Percentiles rank a stretch among this genome's conserved stretches.
Evolutionary conservation across 768 basidiomycete genomes (phyloP).

Genomic region (Termitomyces sp.): DNA sequence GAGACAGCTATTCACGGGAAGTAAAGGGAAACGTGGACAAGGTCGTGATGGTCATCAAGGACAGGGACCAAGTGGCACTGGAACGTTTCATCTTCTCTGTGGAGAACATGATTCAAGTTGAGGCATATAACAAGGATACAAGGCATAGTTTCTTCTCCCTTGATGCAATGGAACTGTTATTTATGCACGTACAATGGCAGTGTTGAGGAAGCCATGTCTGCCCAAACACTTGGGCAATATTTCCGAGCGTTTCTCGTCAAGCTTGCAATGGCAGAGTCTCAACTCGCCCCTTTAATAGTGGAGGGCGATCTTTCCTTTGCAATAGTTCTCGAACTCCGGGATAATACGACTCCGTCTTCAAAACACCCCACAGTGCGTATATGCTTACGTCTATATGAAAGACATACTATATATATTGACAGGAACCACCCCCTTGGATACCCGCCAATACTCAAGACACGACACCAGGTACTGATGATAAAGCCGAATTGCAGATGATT

Average conservation of each 20-base stretch:
- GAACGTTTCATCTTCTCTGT: slow-evolving; percentile 89
- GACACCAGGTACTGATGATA: slow-evolving; percentile 56
- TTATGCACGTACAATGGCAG: slow-evolving; percentile 26
- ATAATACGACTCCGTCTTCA: slow-evolving; percentile 51
- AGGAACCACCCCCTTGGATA: slow-evolving; percentile 78
- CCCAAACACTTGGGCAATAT: slow-evolving; percentile 59
- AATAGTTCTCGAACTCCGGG: slow-evolving; percentile 75
- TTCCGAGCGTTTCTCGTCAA: slow-evolving; percentile 83
- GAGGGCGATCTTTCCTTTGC: slow-evolving; percentile 74
- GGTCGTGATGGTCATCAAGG: slow-evolving; percentile 80
- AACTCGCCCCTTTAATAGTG: slow-evolving; percentile 50
- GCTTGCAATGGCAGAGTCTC: slow-evolving; percentile 69
- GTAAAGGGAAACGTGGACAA: slow-evolving; percentile 72
- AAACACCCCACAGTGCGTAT: slow-evolving; percentile 37
- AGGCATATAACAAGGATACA: slow-evolving; percentile 62
- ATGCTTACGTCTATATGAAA: not conserved
- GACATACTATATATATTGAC: not conserved
- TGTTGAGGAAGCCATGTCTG: slow-evolving; percentile 65
- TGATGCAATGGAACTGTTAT: not conserved
- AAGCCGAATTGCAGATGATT: slow-evolving; percentile 68
- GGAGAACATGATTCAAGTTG: slow-evolving; percentile 74
- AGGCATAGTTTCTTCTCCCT: slow-evolving; percentile 34
- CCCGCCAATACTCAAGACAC: slow-evolving; percentile 68
- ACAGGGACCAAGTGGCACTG: slow-evolving; percentile 71
- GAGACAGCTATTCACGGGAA: not conserved